A percentile compares a stretch with the other conserved stretches of the same genome.
Conservation (phyloP, 2,329 filamentous ascomycete genomes). For the Aureobasidium sp. region DNA sequence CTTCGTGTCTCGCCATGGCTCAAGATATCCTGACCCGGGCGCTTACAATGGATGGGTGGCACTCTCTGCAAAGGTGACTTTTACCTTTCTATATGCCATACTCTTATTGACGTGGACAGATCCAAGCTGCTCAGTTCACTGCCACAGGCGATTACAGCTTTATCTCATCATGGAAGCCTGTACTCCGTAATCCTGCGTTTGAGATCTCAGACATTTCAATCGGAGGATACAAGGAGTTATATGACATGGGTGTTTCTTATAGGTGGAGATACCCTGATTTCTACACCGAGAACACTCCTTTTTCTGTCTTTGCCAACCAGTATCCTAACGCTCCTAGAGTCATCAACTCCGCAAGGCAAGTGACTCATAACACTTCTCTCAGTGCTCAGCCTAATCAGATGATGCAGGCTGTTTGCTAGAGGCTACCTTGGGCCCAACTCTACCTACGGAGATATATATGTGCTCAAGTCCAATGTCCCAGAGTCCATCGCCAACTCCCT, state of each 20-base stretch:
- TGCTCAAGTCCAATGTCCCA: conserved; percentile 48
- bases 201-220: conserved; percentile 52
- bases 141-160: conserved; percentile 47
- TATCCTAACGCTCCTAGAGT: conserved; percentile 44
- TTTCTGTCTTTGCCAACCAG: conserved; percentile 57
- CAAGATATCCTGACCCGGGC: conserved; percentile 52
- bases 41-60: conserved; percentile 49
- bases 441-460: conserved; percentile 46
- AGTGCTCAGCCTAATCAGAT: background rate
- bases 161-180: conserved; percentile 49
- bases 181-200: conserved; percentile 43
- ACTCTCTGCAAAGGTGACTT: conserved; percentile 19
- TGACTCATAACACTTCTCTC: background rate
- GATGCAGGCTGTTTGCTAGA: conserved; percentile 45
- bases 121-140: conserved; percentile 46
- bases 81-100: background rate
- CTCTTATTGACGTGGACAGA: conserved; percentile 28
- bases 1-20: conserved; percentile 53
- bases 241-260: conserved; percentile 47
- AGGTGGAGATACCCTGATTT: conserved; percentile 39
- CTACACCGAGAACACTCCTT: conserved; percentile 39
- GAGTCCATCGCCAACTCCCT: conserved; percentile 53
- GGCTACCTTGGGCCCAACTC: conserved; percentile 53
- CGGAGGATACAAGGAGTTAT: conserved; percentile 55
- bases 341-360: conserved; percentile 45